phyloP scores from a whole-genome alignment of 2,329 filamentous ascomycete species.

The Corinectria fuckeliana region DNA sequence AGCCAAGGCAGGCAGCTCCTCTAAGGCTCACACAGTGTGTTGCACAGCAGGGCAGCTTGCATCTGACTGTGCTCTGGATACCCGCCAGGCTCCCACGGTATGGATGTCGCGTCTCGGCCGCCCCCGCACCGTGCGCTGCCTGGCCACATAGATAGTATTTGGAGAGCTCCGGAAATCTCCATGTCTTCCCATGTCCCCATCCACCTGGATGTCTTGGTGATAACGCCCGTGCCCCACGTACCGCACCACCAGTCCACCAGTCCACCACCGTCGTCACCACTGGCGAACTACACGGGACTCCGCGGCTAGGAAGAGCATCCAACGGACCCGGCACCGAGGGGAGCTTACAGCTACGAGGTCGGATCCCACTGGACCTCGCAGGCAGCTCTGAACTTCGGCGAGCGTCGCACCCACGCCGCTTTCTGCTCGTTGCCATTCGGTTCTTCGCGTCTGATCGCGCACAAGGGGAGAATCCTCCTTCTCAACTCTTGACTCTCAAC shows the following conservation, averaged over 20 bases:
- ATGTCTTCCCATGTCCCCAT: conserved; percentile 7
- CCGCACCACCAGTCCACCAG: neutral
- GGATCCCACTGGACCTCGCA: conserved; percentile 5
- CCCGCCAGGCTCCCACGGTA: neutral
- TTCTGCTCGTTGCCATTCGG: neutral
- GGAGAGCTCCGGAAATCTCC: conserved; percentile 1
- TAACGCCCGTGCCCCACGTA: conserved; percentile 22
- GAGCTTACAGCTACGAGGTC: conserved; percentile 15
- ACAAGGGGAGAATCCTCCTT: no score
- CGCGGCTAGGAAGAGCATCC: conserved; percentile 8
- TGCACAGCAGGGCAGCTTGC: neutral
- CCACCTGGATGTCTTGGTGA: conserved; percentile 19
- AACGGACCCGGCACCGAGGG: conserved; percentile 2
- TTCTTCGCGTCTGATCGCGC: neutral
- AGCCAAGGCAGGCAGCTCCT: no score
- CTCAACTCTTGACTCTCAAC: no score
- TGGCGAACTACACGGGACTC: conserved; percentile 11
- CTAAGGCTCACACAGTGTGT: conserved; percentile 8
- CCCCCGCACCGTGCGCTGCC: conserved; percentile 18
- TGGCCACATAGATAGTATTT: neutral
- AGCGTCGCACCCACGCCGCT: conserved; percentile 1
- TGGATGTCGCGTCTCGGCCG: neutral
- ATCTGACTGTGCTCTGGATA: neutral
- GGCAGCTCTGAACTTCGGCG: neutral
- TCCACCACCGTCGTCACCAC: conserved; percentile 23